Base-by-base conservation (phyloP, 164 flowering plant species). In the Umbilicus rupestris region DNA sequence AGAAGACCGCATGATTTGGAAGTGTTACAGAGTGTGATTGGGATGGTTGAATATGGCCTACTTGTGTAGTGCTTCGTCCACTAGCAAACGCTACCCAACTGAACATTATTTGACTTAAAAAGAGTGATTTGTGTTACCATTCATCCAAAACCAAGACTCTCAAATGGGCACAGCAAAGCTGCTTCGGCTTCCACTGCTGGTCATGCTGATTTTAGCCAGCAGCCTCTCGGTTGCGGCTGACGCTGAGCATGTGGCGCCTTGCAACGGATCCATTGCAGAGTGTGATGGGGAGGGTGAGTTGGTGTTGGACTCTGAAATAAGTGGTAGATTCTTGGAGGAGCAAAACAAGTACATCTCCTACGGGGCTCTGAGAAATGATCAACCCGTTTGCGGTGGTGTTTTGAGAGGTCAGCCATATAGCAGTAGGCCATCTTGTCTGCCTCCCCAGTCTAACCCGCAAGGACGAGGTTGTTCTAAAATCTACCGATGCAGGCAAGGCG, bases 231-330 rank as follows among this genome's bases (percentile, higher is more conserved):
- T n/a, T n/a, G n/a, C n/a, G n/a, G n/a, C n/a, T n/a, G n/a, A n/a
- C n/a, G 12, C 16, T 14, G 60, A 5, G 29, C 60, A 29, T n/a
- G 26, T 55, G n/a, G n/a, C n/a, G n/a, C n/a, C n/a, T n/a, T n/a
- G 60, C 60, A 55, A 55, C 30, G 60, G 60, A 24, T 55, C 60
- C 2, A 55, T 55, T 10, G 60, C 60, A 7, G 65, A 62, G 39
- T 62, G 65, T 22, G 39, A 35, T 62, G 9, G 7, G 5, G 65
- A n/a, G 42, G 65, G 39, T 1, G 64, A 35, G 44, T 63, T 63
- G 14, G 6, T n/a, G 45, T 20, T 37, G 65, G 46, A 63, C 0
- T 63, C 65, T 12, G 65, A 63, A 24, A 20, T 37, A 15, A 63
- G 65, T n/a, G 20, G 46, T 19, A 37, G 65, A n/a, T 20, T 63